Conservation (phyloP, 371 early-diverging fungal species). For the Umbelopsis sp. region DNA sequence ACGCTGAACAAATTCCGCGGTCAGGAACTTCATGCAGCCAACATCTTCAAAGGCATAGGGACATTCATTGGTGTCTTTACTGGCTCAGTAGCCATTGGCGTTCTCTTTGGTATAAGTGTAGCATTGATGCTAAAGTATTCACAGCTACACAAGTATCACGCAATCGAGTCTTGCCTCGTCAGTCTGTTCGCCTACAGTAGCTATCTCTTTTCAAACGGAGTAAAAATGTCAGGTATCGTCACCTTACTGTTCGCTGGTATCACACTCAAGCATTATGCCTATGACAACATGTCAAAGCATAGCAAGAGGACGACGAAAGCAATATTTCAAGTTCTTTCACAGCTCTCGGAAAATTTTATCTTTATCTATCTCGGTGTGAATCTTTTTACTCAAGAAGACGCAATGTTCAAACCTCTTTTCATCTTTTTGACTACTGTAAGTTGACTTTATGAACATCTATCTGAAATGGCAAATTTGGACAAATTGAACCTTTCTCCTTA, state of each 20-base stretch:
- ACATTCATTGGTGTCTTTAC: constrained; percentile 81
- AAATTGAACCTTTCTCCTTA: too few relatives aligned
- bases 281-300: constrained; percentile 80
- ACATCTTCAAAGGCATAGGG: constrained; percentile 73
- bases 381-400: constrained; percentile 77
- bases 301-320: constrained; percentile 82
- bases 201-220: constrained; percentile 88
- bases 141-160: constrained; percentile 74
- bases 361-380: constrained; percentile 95
- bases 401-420: constrained; percentile 73
- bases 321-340: constrained; percentile 87
- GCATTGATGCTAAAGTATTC: constrained; percentile 84
- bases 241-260: constrained; percentile 95
- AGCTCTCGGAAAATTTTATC: constrained; percentile 92
- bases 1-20: constrained; percentile 82
- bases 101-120: constrained; percentile 73
- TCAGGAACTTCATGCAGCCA: constrained; percentile 71
- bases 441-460: background rate
- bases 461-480: too few relatives aligned
- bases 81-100: constrained; percentile 84
- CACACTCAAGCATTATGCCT: constrained; percentile 89
- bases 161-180: constrained; percentile 84
- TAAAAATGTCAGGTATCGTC: constrained; percentile 90
- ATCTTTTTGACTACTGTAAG: constrained; percentile 72
- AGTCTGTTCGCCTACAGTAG: constrained; percentile 86